These are phyloP conservation scores for Diplodia seriata DNA, from an alignment of 2,329 filamentous ascomycete genomes.

Conservation along the genomic window DNA sequence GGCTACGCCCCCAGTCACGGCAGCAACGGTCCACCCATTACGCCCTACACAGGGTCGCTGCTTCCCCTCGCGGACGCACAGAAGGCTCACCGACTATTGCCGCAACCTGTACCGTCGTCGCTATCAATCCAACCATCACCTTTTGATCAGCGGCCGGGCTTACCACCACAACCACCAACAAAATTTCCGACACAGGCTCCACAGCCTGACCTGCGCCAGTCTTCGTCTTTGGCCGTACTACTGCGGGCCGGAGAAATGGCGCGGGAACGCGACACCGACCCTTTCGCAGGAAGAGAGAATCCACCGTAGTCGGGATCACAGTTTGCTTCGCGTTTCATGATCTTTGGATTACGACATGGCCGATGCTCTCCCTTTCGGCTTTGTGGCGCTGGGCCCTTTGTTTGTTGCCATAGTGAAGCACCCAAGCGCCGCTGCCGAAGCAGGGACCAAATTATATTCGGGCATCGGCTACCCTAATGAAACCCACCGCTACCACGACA, in stretches of 20 bases:
- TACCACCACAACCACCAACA: slow-evolving; percentile 30
- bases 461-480: slow-evolving; percentile 8
- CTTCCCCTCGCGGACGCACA: slow-evolving; percentile 41
- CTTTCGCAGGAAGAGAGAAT: slow-evolving; percentile 28
- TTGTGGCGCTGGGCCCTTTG: not conserved
- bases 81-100: slow-evolving; percentile 47
- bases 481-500: slow-evolving; percentile 17
- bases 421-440: not conserved
- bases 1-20: slow-evolving; percentile 37
- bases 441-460: slow-evolving; percentile 21
- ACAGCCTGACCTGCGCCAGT: slow-evolving; percentile 41
- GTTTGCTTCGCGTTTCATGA: not conserved
- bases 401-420: not conserved
- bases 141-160: slow-evolving; percentile 40
- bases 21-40: slow-evolving; percentile 21
- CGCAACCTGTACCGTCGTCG: slow-evolving; percentile 45
- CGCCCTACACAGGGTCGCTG: slow-evolving; percentile 34
- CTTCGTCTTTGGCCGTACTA: slow-evolving; percentile 47
- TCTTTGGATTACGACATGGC: slow-evolving; percentile 10
- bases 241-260: slow-evolving; percentile 49
- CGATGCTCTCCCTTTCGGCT: slow-evolving; percentile 22
- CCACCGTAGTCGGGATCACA: slow-evolving; percentile 10
- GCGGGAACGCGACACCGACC: slow-evolving; percentile 44
- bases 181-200: slow-evolving; percentile 10
- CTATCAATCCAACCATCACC: slow-evolving; percentile 42